Evolutionary conservation across 2,329 filamentous ascomycete genomes (phyloP).

Genomic region (Alternaria dauci): DNA sequence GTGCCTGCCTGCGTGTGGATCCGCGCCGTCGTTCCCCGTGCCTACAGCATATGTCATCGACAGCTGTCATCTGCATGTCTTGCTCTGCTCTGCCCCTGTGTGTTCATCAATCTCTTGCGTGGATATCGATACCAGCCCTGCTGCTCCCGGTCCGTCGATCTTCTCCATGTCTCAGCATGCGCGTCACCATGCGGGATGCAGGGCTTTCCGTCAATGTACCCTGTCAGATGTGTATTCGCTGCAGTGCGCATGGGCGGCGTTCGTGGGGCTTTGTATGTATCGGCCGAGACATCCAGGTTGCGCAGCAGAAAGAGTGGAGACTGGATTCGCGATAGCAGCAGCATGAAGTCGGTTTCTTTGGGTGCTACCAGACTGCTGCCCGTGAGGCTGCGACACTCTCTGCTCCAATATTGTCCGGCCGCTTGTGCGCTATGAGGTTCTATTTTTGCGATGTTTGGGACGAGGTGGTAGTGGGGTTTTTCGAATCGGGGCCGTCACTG

Average conservation of each 20-base stretch:
- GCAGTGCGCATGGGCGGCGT: slow-evolving; percentile 4
- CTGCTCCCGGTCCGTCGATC: slow-evolving; percentile 10
- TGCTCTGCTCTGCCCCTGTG: slow-evolving; percentile 13
- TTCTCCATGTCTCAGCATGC: slow-evolving; percentile 12
- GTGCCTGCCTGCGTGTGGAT: background rate
- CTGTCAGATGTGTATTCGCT: slow-evolving; percentile 34
- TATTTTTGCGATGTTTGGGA: slow-evolving; percentile 37
- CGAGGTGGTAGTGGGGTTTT: slow-evolving; percentile 34
- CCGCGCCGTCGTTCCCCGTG: background rate
- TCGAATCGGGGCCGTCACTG: slow-evolving; percentile 26
- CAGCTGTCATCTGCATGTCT: slow-evolving; percentile 30
- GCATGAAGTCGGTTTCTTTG: slow-evolving; percentile 34
- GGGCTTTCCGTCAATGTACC: slow-evolving; percentile 32
- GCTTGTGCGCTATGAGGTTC: slow-evolving; percentile 35
- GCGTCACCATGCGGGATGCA: slow-evolving; percentile 4
- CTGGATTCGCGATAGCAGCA: slow-evolving; percentile 13
- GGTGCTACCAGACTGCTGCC: slow-evolving; percentile 38
- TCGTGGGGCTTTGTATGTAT: slow-evolving; percentile 8
- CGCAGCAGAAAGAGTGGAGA: slow-evolving; percentile 13
- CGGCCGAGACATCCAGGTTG: slow-evolving; percentile 16
- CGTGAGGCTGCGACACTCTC: slow-evolving; percentile 23
- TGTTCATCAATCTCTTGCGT: background rate
- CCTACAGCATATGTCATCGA: slow-evolving; percentile 25
- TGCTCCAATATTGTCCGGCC: slow-evolving; percentile 30
- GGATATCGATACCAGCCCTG: slow-evolving; percentile 1